Percentiles rank a stretch among this genome's conserved stretches.
phyloP scores from a whole-genome alignment of 2,329 filamentous ascomycete genomes.

The Hawksworthiomyces lignivorus region DNA sequence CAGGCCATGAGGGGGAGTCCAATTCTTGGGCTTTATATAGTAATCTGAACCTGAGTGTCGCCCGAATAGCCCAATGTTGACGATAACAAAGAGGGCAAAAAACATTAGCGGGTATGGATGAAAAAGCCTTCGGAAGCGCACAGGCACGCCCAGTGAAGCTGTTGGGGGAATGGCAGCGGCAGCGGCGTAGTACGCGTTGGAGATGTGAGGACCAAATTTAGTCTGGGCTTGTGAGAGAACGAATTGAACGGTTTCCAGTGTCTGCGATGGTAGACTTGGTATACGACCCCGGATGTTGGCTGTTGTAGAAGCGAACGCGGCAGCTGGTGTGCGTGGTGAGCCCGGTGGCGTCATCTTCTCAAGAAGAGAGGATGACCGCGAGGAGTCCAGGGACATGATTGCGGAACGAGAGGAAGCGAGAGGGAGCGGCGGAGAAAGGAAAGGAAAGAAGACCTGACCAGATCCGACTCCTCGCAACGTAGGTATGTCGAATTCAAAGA shows the following conservation, averaged over 20 bases:
- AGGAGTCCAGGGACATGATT: constrained; percentile 13
- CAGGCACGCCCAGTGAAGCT: constrained; percentile 5
- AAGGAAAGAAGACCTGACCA: background rate
- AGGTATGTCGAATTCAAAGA: background rate
- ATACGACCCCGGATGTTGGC: constrained; percentile 1
- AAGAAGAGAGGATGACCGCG: constrained; percentile 13
- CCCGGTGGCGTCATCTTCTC: constrained; percentile 12
- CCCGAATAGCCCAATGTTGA: background rate
- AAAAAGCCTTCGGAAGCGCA: constrained; percentile 11
- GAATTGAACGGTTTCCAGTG: constrained; percentile 2
- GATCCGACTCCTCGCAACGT: no score
- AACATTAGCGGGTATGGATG: constrained; percentile 11
- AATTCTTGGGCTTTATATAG: background rate
- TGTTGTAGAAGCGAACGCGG: constrained; percentile 8
- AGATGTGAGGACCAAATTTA: background rate
- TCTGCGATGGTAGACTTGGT: constrained; percentile 1
- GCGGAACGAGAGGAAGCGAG: background rate
- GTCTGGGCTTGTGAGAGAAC: background rate
- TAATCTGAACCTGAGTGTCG: no score
- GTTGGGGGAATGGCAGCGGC: background rate
- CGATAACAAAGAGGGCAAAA: constrained; percentile 2
- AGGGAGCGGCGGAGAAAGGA: background rate
- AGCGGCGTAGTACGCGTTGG: background rate
- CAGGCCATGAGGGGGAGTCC: background rate
- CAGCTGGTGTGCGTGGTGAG: constrained; percentile 7